A percentile compares a stretch with the other conserved stretches of the same genome.
phyloP scores from a whole-genome alignment of 345 rosid species.

The Theobroma cacao region DNA sequence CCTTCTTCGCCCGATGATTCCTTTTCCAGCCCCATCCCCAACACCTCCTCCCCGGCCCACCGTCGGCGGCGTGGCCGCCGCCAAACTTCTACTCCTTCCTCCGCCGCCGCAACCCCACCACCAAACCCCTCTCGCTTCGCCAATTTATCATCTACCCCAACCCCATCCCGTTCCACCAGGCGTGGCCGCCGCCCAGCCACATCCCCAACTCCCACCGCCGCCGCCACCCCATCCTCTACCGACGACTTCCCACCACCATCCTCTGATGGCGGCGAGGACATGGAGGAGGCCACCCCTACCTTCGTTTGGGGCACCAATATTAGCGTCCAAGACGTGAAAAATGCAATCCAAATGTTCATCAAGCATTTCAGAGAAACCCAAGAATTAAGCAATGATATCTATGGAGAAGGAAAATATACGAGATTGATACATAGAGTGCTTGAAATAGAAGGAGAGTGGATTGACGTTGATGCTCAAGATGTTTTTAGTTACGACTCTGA shows the following conservation, averaged over 20 bases:
- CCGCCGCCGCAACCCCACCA: constrained; percentile 4
- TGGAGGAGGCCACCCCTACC: constrained; percentile 69
- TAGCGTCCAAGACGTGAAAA: constrained; percentile 87
- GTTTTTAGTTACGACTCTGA: constrained; percentile 81
- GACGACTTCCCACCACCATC: constrained; percentile 45
- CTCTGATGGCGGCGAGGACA: constrained; percentile 67
- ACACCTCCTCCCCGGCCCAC: constrained; percentile 11
- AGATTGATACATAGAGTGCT: constrained; percentile 63
- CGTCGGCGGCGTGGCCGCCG: not conserved
- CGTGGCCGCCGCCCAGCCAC: constrained; percentile 31
- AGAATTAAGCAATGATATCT: constrained; percentile 41
- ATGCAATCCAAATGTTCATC: constrained; percentile 82
- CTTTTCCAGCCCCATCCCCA: constrained; percentile 2
- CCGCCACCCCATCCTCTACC: constrained; percentile 49
- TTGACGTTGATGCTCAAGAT: constrained; percentile 86
- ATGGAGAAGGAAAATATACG: constrained; percentile 87
- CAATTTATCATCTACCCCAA: not conserved
- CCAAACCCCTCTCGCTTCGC: constrained; percentile 6
- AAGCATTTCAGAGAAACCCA: constrained; percentile 72
- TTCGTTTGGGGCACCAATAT: constrained; percentile 97
- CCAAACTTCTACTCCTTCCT: not conserved
- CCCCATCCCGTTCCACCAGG: constrained; percentile 37
- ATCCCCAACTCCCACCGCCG: constrained; percentile 21
- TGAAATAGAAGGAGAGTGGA: constrained; percentile 87
- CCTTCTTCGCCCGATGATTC: constrained; percentile 10